Base-by-base conservation (phyloP, 352 stramenopile species). In the Pythium dissotocum region DNA sequence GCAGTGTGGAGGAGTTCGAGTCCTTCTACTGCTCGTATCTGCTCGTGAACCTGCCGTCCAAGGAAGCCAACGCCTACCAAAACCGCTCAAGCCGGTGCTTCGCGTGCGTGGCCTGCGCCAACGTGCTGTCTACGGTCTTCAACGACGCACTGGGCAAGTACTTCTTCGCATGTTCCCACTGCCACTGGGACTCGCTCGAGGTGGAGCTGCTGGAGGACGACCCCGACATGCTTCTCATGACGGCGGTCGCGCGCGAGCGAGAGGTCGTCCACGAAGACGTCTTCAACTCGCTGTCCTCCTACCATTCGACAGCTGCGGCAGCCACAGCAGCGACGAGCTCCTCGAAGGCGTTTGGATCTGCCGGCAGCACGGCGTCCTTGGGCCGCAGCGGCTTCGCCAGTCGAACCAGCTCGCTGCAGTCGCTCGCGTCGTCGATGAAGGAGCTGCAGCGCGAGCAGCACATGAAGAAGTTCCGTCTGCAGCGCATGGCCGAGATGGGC, bases 11-110 rank as follows among this genome's bases (percentile, higher is more conserved):
- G 61, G 89, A 96, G 73, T 95, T 96, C 59, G 87, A 96, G 76
- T 88, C 86, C 13, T 96, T 93, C 73, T 96, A 95, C 75, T 96
- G 89, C 70, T 77, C 84, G 33, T 88, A 89, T 33, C 73, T 92
- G 70, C 76, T 95, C 52, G 83, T 94, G 46, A 96, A 96, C 69
- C 67, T 96, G 75, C 84, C 89, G 32, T 95, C 89, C 13, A 95
- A 95, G 57, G 89, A 96, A 62, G 89, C 89, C 24, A 84, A 72
- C 58, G 78, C 89, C 73, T 95, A 94, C 76, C 88, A 95, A 83
- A 94, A 95, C 72, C 86, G 89, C 65, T 95, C 86, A 54, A 91
- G 83, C 32, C 84, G 87, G 46, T 91, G 82, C 77, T 95, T 96
- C 67, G 84, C 76, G 63, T 96, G 89, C 72, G 78, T 82, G 24